Percentiles rank a stretch among this genome's conserved stretches.
Conservation (phyloP, 768 basidiomycete genomes). For the Pleurotus ostreatus region DNA sequence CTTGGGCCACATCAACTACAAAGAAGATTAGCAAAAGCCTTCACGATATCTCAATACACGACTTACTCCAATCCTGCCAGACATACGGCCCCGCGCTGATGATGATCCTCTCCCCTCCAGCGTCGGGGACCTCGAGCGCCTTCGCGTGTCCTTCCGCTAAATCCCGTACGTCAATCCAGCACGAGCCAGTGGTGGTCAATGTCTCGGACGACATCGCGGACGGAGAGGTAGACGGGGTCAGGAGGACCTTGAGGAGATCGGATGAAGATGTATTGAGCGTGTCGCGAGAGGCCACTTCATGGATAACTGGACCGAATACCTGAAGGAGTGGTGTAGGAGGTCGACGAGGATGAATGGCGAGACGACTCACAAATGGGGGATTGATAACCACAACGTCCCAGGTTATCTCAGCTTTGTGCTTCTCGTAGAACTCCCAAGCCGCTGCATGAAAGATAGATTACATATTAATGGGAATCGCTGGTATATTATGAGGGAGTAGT, state of each 20-base stretch:
- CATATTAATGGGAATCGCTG: too few relatives aligned
- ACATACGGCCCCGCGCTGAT: constrained; percentile 7
- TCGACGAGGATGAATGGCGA: background rate
- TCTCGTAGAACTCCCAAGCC: constrained; percentile 37
- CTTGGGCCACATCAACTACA: constrained; percentile 12
- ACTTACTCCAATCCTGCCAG: constrained; percentile 21
- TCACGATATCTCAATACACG: background rate
- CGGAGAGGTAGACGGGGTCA: constrained; percentile 16
- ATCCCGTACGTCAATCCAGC: constrained; percentile 46
- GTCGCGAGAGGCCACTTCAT: constrained; percentile 24
- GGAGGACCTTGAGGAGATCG: constrained; percentile 29
- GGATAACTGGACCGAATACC: constrained; percentile 34
- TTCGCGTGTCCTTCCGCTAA: constrained; percentile 47
- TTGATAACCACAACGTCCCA: constrained; percentile 53
- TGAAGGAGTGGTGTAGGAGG: background rate
- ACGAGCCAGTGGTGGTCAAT: constrained; percentile 17
- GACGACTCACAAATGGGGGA: constrained; percentile 41
- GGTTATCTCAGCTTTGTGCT: constrained; percentile 31
- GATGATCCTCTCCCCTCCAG: constrained; percentile 35
- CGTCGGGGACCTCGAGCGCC: constrained; percentile 43
- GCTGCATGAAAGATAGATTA: constrained; percentile 19
- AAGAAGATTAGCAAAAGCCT: background rate
- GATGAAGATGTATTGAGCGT: constrained; percentile 32
- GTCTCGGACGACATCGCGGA: background rate
- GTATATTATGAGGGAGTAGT: background rate